Percentiles rank a stretch among this genome's conserved stretches.
These are phyloP conservation scores for Talaromyces sp. DNA, from an alignment of 2,329 filamentous ascomycete species.

Conservation along the genomic window DNA sequence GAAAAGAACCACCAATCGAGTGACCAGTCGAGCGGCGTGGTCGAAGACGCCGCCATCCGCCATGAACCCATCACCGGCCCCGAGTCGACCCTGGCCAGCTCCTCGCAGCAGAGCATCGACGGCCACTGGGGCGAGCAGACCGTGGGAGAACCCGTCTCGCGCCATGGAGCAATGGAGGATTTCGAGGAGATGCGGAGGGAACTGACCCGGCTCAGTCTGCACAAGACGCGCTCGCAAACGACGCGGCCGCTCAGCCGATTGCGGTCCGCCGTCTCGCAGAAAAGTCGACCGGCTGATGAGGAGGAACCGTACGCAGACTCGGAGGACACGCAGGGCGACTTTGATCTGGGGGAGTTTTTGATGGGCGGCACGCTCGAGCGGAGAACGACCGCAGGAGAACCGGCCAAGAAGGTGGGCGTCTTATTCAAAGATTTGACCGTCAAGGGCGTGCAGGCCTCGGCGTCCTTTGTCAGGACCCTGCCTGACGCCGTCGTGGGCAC, in stretches of 20 bases:
- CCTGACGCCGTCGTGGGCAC: conserved; percentile 71
- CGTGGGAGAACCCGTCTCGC: conserved; percentile 49
- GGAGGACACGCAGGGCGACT: conserved; percentile 39
- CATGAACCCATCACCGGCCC: conserved; percentile 2
- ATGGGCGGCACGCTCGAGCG: conserved; percentile 72
- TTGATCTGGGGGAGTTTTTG: conserved; percentile 66
- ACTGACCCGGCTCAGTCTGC: conserved; percentile 49
- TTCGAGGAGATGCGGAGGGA: conserved; percentile 54
- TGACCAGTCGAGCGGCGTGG: not conserved
- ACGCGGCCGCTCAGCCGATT: conserved; percentile 19
- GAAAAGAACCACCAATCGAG: not conserved
- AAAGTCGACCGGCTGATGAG: conserved; percentile 21
- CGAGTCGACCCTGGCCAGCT: conserved; percentile 10
- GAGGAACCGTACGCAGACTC: conserved; percentile 18
- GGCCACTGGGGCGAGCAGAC: conserved; percentile 59
- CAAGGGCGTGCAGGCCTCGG: conserved; percentile 62
- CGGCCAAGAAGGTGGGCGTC: conserved; percentile 72
- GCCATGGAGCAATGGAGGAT: conserved; percentile 53
- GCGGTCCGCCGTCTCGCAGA: conserved; percentile 25
- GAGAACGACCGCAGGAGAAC: conserved; percentile 56
- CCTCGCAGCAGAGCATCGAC: conserved; percentile 22
- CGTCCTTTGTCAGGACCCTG: conserved; percentile 66
- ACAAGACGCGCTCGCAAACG: conserved; percentile 27
- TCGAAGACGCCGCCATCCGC: not conserved
- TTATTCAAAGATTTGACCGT: conserved; percentile 73